Conservation (phyloP, 805 yeast species). For the Vanderwaltozyma tropicalis region DNA sequence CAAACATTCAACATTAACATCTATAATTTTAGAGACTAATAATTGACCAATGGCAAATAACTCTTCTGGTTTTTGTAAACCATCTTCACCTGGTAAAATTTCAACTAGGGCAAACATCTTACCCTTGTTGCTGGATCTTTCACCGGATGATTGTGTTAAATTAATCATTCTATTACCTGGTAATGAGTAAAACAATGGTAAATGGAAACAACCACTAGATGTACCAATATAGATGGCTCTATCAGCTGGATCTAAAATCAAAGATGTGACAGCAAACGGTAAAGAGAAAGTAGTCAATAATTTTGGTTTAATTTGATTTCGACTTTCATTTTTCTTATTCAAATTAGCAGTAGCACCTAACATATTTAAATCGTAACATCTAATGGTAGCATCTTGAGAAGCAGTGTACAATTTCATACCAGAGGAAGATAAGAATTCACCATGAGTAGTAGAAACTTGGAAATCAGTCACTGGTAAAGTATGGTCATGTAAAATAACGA, state of each 20-base stretch:
- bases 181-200: slow-evolving; percentile 25
- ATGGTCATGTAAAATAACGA: slow-evolving; percentile 51
- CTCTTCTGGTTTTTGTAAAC: slow-evolving; percentile 5
- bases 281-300: slow-evolving; percentile 66
- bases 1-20: slow-evolving; percentile 40
- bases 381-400: slow-evolving; percentile 64
- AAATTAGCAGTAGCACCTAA: slow-evolving; percentile 7
- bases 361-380: slow-evolving; percentile 51
- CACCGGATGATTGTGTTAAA: slow-evolving; percentile 36
- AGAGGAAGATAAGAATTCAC: slow-evolving; percentile 24
- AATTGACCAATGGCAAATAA: slow-evolving; percentile 21
- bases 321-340: slow-evolving; percentile 18
- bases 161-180: slow-evolving; percentile 36
- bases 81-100: slow-evolving; percentile 28
- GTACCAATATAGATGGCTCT: slow-evolving; percentile 66
- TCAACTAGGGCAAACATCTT: slow-evolving; percentile 41
- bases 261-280: slow-evolving; percentile 42
- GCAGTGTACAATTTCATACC: slow-evolving; percentile 59
- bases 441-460: slow-evolving; percentile 36
- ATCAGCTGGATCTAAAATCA: slow-evolving; percentile 70
- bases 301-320: slow-evolving; percentile 9
- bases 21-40: slow-evolving; percentile 15
- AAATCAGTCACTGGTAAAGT: slow-evolving; percentile 35
- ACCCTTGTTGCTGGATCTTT: slow-evolving; percentile 29
- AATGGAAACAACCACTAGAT: slow-evolving; percentile 37